Evolutionary conservation across 352 stramenopile genomes (phyloP), one percentile per base, ranked within the genome.

Genomic region (Pythium insidiosum): DNA sequence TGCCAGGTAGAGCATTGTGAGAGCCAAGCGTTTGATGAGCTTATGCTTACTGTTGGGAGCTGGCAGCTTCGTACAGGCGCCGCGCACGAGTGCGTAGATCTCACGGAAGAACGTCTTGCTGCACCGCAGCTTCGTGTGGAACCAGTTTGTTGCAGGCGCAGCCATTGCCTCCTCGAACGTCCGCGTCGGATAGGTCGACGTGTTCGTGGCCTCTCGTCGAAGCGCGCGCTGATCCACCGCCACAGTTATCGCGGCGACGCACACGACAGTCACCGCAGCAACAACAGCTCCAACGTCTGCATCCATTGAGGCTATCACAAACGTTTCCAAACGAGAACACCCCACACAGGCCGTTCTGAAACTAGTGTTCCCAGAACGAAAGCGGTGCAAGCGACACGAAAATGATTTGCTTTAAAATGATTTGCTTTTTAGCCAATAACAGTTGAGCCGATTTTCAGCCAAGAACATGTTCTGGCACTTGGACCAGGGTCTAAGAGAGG

Each of bases 41-140:
- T 36, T 34, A 22, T 45, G 49, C 43, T 57, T 61, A 45, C 37
- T 56, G 37, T 56, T 61, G 30, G 29, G 30, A 9, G n/a, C 38
- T 16, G 39, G 38, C 13, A 42, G n/a, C 10, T 26, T 25, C 29
- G 19, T 15, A 1, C 38, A 50, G 11, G 37, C 23, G 22, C 19
- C 45, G 6, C 9, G 30, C 10, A 60, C 45, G 1, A 30, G 2
- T 18, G 41, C 13, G 25, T 52, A 56, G 16, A 56, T 45, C 9
- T 31, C 22, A 3, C 51, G 40, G 24, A 61, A 56, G 0, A 34
- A 52, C 3, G 4, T 22, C 22, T 44, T 47, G 13, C 48, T 31
- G 18, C 46, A 61, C 13, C 45, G 39, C n/a, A 47, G 26, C 29
- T 38, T 47, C 11, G 20, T 47, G 4, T 2, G 23, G 29, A 47